These are phyloP conservation scores for Schizonepeta tenuifolia DNA, from an alignment of 257 asterid species.

Conservation along the genomic window DNA sequence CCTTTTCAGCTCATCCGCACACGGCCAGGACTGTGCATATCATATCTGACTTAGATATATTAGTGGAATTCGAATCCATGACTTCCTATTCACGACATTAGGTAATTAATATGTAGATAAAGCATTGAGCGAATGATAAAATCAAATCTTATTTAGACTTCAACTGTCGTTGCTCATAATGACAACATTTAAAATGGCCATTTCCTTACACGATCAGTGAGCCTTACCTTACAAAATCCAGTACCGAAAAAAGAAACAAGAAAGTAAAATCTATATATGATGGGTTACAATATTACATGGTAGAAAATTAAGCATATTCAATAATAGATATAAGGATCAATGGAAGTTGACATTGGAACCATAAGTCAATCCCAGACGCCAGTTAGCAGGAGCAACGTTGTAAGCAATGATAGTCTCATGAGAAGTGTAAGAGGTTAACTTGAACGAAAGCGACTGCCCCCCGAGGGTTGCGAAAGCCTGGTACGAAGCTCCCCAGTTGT, in stretches of 20 bases:
- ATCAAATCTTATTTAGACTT: not conserved
- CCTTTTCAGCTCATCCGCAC: too few species aligned
- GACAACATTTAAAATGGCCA: slow-evolving; percentile 27
- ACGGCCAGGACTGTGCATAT: too few species aligned
- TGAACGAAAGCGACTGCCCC: slow-evolving; percentile 80
- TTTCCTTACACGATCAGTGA: slow-evolving; percentile 4
- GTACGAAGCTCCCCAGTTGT: slow-evolving; percentile 92
- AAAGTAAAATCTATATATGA: not conserved
- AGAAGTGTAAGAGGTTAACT: slow-evolving; percentile 60
- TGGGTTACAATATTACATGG: not conserved
- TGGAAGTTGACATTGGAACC: slow-evolving; percentile 53
- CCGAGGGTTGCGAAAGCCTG: slow-evolving; percentile 69
- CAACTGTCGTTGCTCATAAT: not conserved
- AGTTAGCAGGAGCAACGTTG: slow-evolving; percentile 72
- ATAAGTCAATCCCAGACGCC: slow-evolving; percentile 67
- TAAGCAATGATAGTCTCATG: slow-evolving; percentile 54
- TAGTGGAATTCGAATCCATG: too few species aligned
- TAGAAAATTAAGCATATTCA: not conserved
- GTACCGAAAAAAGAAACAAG: not conserved
- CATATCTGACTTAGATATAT: too few species aligned
- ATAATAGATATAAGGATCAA: slow-evolving; percentile 22
- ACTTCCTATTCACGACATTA: too few species aligned
- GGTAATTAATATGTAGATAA: too few species aligned
- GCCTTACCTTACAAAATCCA: not conserved
- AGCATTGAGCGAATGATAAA: too few species aligned